Evolutionary conservation across 1,284 basidiomycete genomes (phyloP), one percentile per base, ranked within the genome.

Genomic region (Cutaneotrichosporon cutaneum): DNA sequence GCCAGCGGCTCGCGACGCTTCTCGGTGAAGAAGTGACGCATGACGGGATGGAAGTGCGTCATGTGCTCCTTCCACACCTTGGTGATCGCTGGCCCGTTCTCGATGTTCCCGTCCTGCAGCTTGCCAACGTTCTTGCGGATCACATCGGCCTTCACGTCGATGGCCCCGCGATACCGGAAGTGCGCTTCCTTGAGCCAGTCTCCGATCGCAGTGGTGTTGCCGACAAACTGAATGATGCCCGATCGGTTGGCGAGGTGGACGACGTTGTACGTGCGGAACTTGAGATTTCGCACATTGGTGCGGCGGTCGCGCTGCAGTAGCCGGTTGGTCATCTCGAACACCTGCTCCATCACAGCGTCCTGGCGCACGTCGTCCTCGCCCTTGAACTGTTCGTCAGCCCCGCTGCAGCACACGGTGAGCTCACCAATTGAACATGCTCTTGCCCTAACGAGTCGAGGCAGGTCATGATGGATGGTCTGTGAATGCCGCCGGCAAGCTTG

Each of bases 301-400:
- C 89, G 86, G 27, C 87, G 83, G 75, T 98, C 92, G 13, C 83
- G 82, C 10, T 74, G 71, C 8, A 99, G 84, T 1, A 97, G 84
- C 4, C 85, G 81, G 66, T 99, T 98, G 59, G 94, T 89, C 47
- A 98, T 83, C 33, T 88, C 87, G 72, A 99, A 99, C 2, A 97
- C 92, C 79, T 99, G 96, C 74, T 97, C 93, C 94, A 99, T 97
- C 52, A 99, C 92, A 0, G 95, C 94, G 75, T 99, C 95, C 78
- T 99, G 96, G 32, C 95, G 87, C 35, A 96, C 79, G 72, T 99
- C 95, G 69, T 97, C 94, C 21, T 88, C 85, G 13, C 91, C 90
- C 77, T 99, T 99, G 82, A 94, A 96, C 92, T 97, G 67, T 3
- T 26, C 58, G 61, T 61, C 44, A 63, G 61, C 22, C 2, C 16